phyloP scores from a whole-genome alignment of 805 yeast species.

The Schizosaccharomyces pombe region ASM294v3 CU329670.1:3311501-3312000 shows the following conservation, averaged over 20 bases:
- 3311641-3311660: slow-evolving; percentile 35
- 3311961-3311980: neutral
- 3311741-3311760: slow-evolving; percentile 30
- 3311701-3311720: slow-evolving; percentile 32
- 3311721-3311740: slow-evolving; percentile 27
- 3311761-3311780: slow-evolving; percentile 38
- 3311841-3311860: slow-evolving; percentile 28
- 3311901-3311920: slow-evolving; percentile 30
- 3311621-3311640: slow-evolving; percentile 19
- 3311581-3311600: slow-evolving; percentile 42
- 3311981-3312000: neutral
- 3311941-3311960: neutral
- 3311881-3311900: slow-evolving; percentile 33
- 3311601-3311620: neutral
- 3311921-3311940: slow-evolving; percentile 33
- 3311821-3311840: slow-evolving; percentile 30
- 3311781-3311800: slow-evolving; percentile 23
- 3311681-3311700: slow-evolving; percentile 42
- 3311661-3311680: slow-evolving; percentile 26
- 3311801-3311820: slow-evolving; percentile 24
- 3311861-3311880: slow-evolving; percentile 24
- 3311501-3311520: slow-evolving; percentile 34
- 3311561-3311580: slow-evolving; percentile 30
- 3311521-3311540: slow-evolving; percentile 24
- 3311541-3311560: slow-evolving; percentile 26